Evolutionary conservation across 2,329 filamentous ascomycete genomes (phyloP), one percentile per base, ranked within the genome.

Genomic region (Ceratocystis lukuohia): DNA sequence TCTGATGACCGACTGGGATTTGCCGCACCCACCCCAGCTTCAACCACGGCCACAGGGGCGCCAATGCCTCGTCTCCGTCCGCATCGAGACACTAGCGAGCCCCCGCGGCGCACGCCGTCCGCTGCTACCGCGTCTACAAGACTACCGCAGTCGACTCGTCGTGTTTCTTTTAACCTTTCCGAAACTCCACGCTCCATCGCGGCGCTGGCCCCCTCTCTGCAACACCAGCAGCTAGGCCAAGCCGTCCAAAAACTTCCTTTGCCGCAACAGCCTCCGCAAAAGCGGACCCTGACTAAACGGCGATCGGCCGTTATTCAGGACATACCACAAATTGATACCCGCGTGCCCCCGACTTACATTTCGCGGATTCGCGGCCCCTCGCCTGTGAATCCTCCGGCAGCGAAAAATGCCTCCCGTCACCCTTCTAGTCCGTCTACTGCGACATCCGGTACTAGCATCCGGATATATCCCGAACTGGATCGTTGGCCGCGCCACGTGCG

Each of bases 391-490:
- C 37, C 17, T 15, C 61, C n/a, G 17, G 61, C 8, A 46, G 62
- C 44, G 7, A 37, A 17, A 25, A 46, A 3, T 25, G 15, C 22
- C 59, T 20, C 44, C 5, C 41, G 17, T 59, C 45, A n/a, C 30
- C 41, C 57, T 59, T 50, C 17, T 30, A 53, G 20, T 20, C 28
- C 25, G 4, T 22, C 15, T 50, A n/a, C 6, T 50, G 8, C 22
- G 41, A 48, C 61, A 25, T 45, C 25, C 59, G 22, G 12, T 1
- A 48, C 61, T n/a, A 59, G n/a, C 57, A 57, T 46, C 28, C 62
- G 45, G 17, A 65, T 67, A 22, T 67, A 67, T 46, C 66, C 66
- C 20, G 66, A 67, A 53, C 66, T 65, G 30, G 63, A 67, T 33
- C 62, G 66, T n/a, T 67, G 66, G 66, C 66, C 66, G 8, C 61